These are phyloP conservation scores for Suhomyces coccinellae DNA, from an alignment of 1,139 yeast genomes.

Conservation along the genomic window DNA sequence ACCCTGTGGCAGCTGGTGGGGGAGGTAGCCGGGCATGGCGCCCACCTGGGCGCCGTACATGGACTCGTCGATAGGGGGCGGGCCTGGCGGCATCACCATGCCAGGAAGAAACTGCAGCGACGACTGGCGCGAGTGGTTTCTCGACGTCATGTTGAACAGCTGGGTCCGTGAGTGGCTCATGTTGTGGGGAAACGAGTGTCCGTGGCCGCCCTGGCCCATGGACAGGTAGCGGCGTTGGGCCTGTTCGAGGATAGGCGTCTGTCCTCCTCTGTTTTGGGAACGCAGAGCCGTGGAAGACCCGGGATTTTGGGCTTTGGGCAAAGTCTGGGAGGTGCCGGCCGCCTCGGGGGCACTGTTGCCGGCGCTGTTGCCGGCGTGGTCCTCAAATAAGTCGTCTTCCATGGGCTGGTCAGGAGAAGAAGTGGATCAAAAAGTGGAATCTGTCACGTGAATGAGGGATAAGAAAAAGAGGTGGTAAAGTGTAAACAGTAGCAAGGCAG, in stretches of 20 bases:
- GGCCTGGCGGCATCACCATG: slow-evolving; percentile 7
- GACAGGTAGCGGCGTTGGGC: slow-evolving; percentile 8
- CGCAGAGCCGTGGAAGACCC: not conserved
- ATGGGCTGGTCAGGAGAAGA: not conserved
- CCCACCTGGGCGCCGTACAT: slow-evolving; percentile 4
- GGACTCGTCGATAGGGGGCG: slow-evolving; percentile 6
- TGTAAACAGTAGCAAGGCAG: not conserved
- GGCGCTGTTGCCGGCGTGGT: slow-evolving; percentile 3
- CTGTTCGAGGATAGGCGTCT: slow-evolving; percentile 4
- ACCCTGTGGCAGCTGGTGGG: slow-evolving; percentile 11
- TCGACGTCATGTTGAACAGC: slow-evolving; percentile 6
- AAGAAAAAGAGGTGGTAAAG: not conserved
- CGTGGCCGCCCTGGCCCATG: slow-evolving; percentile 1
- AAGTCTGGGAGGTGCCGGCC: not conserved
- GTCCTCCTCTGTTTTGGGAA: not conserved
- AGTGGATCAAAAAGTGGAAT: slow-evolving; percentile 1
- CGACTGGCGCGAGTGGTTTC: slow-evolving; percentile 11
- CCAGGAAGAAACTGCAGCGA: slow-evolving; percentile 14
- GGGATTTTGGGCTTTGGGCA: not conserved
- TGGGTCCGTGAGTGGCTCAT: slow-evolving; percentile 15
- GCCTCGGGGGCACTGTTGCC: not conserved
- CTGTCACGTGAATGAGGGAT: too few species aligned
- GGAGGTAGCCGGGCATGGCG: slow-evolving; percentile 6
- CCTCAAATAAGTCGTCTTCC: slow-evolving; percentile 16
- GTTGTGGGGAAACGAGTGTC: slow-evolving; percentile 4